Percentiles rank a stretch among this genome's conserved stretches.
Conservation (phyloP, 2,329 filamentous ascomycete species). For the Calycina herbarum region DNA sequence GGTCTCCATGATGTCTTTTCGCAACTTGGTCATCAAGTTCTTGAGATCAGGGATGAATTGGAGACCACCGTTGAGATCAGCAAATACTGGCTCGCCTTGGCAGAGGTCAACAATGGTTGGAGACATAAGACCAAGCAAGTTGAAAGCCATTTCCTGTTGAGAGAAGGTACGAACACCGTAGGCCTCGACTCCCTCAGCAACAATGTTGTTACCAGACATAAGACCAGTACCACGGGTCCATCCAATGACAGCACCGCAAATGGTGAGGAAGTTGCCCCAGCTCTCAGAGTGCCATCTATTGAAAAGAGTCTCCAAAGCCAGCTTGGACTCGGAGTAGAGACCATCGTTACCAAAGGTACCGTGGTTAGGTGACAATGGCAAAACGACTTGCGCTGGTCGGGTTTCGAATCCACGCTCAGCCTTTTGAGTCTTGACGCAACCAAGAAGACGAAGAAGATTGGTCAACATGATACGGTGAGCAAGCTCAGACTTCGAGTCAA, state of each 20-base stretch:
- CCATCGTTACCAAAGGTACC: constrained; percentile 98
- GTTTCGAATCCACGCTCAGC: constrained; percentile 85
- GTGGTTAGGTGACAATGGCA: constrained; percentile 96
- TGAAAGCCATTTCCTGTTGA: constrained; percentile 99
- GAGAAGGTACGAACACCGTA: constrained; percentile 98
- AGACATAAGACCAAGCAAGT: constrained; percentile 93
- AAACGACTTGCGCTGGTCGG: constrained; percentile 91
- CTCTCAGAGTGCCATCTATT: constrained; percentile 97
- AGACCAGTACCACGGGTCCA: constrained; percentile 98
- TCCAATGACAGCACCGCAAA: constrained; percentile 96
- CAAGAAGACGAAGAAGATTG: constrained; percentile 88
- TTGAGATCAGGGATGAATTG: constrained; percentile 98
- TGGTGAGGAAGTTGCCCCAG: constrained; percentile 96
- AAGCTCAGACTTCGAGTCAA: constrained; percentile 96
- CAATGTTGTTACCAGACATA: constrained; percentile 97
- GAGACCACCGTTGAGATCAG: constrained; percentile 94
- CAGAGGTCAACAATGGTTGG: constrained; percentile 92
- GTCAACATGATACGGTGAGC: constrained; percentile 99
- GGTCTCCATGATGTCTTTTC: constrained; percentile 92
- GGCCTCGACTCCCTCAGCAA: constrained; percentile 94
- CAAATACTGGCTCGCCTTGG: constrained; percentile 93
- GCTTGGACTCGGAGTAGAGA: constrained; percentile 97
- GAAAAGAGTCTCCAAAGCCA: constrained; percentile 95
- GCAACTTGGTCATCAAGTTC: constrained; percentile 86
- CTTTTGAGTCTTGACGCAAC: constrained; percentile 89